Evolutionary conservation across 164 flowering plant species (phyloP).

Genomic region (Annona cherimola): DNA sequence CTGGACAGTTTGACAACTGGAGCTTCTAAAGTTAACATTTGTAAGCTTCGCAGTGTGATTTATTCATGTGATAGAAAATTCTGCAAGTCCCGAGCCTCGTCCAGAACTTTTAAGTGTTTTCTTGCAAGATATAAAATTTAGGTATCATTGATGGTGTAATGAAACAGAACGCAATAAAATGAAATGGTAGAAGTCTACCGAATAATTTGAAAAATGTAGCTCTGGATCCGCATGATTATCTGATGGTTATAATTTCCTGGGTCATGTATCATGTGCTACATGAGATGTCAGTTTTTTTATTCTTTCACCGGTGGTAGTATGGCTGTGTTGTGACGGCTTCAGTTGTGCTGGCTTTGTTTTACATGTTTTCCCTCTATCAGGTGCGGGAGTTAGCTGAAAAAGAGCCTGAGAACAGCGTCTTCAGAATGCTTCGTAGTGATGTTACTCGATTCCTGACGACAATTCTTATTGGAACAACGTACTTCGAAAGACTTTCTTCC

Average conservation of each 20-base stretch:
- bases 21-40: not conserved
- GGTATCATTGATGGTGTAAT: not conserved
- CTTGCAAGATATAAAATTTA: not conserved
- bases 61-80: not conserved
- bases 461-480: slow-evolving; percentile 99
- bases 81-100: not conserved
- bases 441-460: slow-evolving; percentile 96
- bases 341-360: slow-evolving; percentile 1
- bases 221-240: not conserved
- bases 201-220: not conserved
- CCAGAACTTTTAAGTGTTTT: not conserved
- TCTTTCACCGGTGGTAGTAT: too few species aligned
- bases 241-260: not conserved
- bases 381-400: slow-evolving; percentile 96
- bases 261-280: not conserved
- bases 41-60: not conserved
- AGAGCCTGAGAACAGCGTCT: slow-evolving; percentile 89
- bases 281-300: too few species aligned
- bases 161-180: not conserved
- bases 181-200: not conserved
- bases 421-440: slow-evolving; percentile 89
- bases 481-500: slow-evolving; percentile 16
- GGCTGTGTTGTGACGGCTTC: not conserved
- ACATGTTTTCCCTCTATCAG: slow-evolving; percentile 30
- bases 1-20: not conserved